These are phyloP conservation scores for Colletotrichum agaves DNA, from an alignment of 2,329 filamentous ascomycete species.

Conservation along the genomic window DNA sequence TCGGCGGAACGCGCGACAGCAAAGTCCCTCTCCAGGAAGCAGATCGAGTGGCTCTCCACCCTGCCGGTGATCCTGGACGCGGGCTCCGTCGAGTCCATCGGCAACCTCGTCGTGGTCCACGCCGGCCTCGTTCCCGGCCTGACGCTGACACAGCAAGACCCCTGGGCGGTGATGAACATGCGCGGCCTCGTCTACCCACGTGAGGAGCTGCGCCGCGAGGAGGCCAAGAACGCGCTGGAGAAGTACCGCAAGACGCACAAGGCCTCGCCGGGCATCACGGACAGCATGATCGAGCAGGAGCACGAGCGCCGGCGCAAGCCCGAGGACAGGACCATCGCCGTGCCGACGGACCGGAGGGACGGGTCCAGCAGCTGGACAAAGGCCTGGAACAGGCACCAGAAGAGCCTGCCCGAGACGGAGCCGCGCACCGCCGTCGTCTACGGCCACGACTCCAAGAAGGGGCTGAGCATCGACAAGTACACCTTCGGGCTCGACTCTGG, in stretches of 20 bases:
- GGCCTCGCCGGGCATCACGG: conserved; percentile 34
- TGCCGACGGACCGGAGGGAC: conserved; percentile 55
- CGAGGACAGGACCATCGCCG: conserved; percentile 45
- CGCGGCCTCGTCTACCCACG: conserved; percentile 74
- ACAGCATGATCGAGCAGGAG: conserved; percentile 36
- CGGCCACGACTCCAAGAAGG: conserved; percentile 83
- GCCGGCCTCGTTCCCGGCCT: conserved; percentile 85
- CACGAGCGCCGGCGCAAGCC: conserved; percentile 35
- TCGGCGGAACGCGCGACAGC: conserved; percentile 63
- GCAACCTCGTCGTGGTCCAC: conserved; percentile 78
- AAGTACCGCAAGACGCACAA: conserved; percentile 31
- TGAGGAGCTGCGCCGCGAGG: conserved; percentile 51
- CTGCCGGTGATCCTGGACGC: conserved; percentile 84
- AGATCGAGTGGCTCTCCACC: conserved; percentile 74
- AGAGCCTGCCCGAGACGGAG: conserved; percentile 42
- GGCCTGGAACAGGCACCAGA: conserved; percentile 66
- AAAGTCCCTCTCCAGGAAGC: conserved; percentile 62
- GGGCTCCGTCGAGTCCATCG: conserved; percentile 64
- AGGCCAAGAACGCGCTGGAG: conserved; percentile 41
- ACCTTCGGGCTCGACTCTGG: conserved; percentile 88
- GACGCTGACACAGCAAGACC: conserved; percentile 75
- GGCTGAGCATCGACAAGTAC: conserved; percentile 71
- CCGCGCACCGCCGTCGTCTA: conserved; percentile 78
- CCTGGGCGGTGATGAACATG: conserved; percentile 92
- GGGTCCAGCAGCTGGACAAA: conserved; percentile 74